phyloP scores from a whole-genome alignment of 495 filamentous ascomycete genomes.

The Bacidia gigantensis region DNA sequence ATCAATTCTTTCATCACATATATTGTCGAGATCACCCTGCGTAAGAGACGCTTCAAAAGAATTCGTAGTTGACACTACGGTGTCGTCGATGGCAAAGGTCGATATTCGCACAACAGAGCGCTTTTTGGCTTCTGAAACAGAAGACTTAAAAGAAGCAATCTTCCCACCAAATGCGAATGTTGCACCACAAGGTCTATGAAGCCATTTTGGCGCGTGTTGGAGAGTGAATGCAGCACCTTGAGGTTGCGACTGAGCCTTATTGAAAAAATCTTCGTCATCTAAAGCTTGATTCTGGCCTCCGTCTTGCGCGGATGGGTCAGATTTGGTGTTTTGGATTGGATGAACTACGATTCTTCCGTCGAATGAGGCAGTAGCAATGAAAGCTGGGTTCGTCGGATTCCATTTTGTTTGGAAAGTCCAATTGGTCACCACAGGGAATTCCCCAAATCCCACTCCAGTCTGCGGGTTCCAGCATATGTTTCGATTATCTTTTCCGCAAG shows the following conservation, averaged over 20 bases:
- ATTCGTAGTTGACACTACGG: slow-evolving; percentile 68
- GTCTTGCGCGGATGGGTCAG: slow-evolving; percentile 34
- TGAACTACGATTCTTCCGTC: slow-evolving; percentile 90
- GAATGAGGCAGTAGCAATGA: slow-evolving; percentile 90
- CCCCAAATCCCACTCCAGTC: slow-evolving; percentile 70
- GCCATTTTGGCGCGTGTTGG: slow-evolving; percentile 76
- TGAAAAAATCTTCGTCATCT: slow-evolving; percentile 95
- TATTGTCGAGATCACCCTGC: slow-evolving; percentile 57
- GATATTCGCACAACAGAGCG: slow-evolving; percentile 68
- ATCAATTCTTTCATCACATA: slow-evolving; percentile 68
- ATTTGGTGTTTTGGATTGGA: slow-evolving; percentile 75
- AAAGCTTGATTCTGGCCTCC: slow-evolving; percentile 50
- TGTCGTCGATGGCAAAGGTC: slow-evolving; percentile 74
- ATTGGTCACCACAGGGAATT: slow-evolving; percentile 94
- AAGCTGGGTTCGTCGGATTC: slow-evolving; percentile 81
- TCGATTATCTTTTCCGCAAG: slow-evolving; percentile 91
- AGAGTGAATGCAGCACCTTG: slow-evolving; percentile 82
- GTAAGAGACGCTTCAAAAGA: slow-evolving; percentile 75
- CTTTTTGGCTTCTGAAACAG: slow-evolving; percentile 28
- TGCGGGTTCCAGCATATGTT: slow-evolving; percentile 95
- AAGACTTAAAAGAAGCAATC: slow-evolving; percentile 60
- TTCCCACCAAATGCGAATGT: slow-evolving; percentile 96
- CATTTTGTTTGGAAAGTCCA: slow-evolving; percentile 96
- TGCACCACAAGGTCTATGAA: slow-evolving; percentile 70
- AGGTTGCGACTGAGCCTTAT: slow-evolving; percentile 77